Evolutionary conservation across 495 filamentous ascomycete species (phyloP), one percentile per base, ranked within the genome.

Genomic region (Penicillium riverlandense): DNA sequence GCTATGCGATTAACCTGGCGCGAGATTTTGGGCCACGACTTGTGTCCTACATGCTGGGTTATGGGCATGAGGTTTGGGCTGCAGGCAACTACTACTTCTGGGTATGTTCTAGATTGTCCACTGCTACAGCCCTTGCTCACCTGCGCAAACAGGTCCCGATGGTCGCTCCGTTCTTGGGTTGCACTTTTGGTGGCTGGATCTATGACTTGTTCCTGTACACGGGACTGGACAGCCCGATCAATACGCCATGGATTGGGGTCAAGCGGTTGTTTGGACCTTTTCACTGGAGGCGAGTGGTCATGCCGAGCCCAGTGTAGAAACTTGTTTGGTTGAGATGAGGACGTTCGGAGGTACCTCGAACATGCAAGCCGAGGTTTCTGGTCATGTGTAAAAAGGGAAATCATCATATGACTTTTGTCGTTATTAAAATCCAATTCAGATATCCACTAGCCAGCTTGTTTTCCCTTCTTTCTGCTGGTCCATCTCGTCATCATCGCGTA

Each of bases 11-110:
- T 31, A 85, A 85, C 50, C 59, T 80, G 14, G 82, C 81, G 2
- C 57, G 82, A 39, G 82, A 86, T 44, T 84, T 85, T 62, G 81
- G 82, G 0, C 81, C 82, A 0, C 55, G 82, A n/a, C 57, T 85
- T 16, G 70, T 81, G 31, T 69, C 72, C 4, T 85, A 78, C 50
- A 65, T 74, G 49, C 45, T 85, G 27, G 82, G 81, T 5, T 84
- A 85, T 57, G 82, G 82, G 3, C 63, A 62, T 38, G 72, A 79
- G 33, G 82, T 85, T 2, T 85, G 80, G 78, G 55, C 54, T 11
- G 79, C 80, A 6, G 78, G 81, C 1, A 63, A 62, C 35, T 81
- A 83, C 53, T 84, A 80, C 49, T 83, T 81, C 49, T 83, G 79
- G 80, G 75, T 79, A 66, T 15, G 67, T 54, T 12, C 7, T 33